Base-by-base conservation (phyloP, 2,329 filamentous ascomycete species). In the Aspergillus phoenicis region DNA sequence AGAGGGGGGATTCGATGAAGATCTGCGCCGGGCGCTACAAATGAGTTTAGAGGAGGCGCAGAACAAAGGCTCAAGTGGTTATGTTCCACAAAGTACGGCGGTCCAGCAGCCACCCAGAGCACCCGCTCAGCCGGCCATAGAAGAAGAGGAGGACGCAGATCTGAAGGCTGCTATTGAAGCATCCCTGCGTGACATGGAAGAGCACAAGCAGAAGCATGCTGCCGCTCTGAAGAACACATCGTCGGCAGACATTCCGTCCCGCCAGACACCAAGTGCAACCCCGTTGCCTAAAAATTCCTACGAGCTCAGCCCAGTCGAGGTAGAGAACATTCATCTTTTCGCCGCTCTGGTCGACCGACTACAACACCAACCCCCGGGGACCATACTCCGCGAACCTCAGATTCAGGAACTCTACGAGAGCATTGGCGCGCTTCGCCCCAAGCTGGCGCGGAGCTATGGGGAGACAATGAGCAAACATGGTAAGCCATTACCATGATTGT, bases 401-500 rank as follows among this genome's bases (percentile, higher is more conserved):
- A 97, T 99, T 54, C 95, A 99, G 77, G 95, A 99, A 78, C 82
- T 99, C 4, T 99, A 99, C 74, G 95, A 98, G 72, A 96, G 93
- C 70, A 98, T 99, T 69, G 93, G 94, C n/a, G 85, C 92, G 15
- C 81, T 99, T 64, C 86, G 95, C 53, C 95, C 95, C 1, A 99
- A 99, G 76, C 83, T 99, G 58, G 95, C 95, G 4, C 87, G 95
- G 60, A 97, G 94, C 0, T 97, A 98, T 73, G 95, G 95, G 58
- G 95, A 99, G 80, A 97, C 95, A 0, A 98, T 99, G 95, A 98
- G 95, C 85, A 99, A 99, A 78, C 95, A 98, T 76, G 93, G 91
- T 91, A 81, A 74, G 87, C 78, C 28, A 10, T 43, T 28, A 36
- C 38, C 20, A 15, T n/a, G 5, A 10, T 36, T 41, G 20, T 11